Base-by-base conservation (phyloP, 1,284 basidiomycete species). In the Naganishia cerealis region DNA sequence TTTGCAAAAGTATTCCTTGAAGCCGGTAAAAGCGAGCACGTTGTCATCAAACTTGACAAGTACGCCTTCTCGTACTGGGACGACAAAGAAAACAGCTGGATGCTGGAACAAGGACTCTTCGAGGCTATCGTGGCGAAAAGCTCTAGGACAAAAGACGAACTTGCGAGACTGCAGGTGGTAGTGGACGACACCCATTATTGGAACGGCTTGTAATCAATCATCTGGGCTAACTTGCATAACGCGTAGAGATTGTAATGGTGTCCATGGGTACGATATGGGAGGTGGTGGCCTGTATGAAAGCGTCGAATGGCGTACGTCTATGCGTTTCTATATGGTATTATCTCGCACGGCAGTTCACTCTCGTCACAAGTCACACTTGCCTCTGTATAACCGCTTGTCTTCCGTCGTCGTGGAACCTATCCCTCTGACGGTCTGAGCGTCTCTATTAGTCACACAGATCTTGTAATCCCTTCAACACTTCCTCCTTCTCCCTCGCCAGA, bases 1-100 rank as follows among this genome's bases (percentile, higher is more conserved):
- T 74, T 74, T 50, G 36, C 40, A 18, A 75, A 75, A 61, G 71
- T 73, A 15, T 65, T 55, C 55, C 62, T 74, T 6, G 33, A 67
- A 42, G 67, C 72, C 10, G 71, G 71, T 2, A 67, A 72, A 59
- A 42, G 56, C 13, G 70, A 70, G 52, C 53, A 50, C 26, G 69
- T 72, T 2, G 13, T 15, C 3, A 24, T 72, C 8, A 7, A 18
- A 24, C 57, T 73, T 2, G 70, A 72, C 63, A 78, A 79, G 70
- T 79, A 83, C 38, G 82, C 83, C 1, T 73, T 85, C 42, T 78
- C 81, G 5, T 85, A 82, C 74, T 85, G 82, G 71, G 81, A 84
- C 67, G 82, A 83, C 55, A 74, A 75, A 43, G 69, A 71, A 61
- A 73, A 63, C 43, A 57, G 72, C 52, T 85, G 85, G 84, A 73